These are phyloP conservation scores for Pseudogymnoascus sp. DNA, from an alignment of 2,329 filamentous ascomycete species.

Conservation along the genomic window DNA sequence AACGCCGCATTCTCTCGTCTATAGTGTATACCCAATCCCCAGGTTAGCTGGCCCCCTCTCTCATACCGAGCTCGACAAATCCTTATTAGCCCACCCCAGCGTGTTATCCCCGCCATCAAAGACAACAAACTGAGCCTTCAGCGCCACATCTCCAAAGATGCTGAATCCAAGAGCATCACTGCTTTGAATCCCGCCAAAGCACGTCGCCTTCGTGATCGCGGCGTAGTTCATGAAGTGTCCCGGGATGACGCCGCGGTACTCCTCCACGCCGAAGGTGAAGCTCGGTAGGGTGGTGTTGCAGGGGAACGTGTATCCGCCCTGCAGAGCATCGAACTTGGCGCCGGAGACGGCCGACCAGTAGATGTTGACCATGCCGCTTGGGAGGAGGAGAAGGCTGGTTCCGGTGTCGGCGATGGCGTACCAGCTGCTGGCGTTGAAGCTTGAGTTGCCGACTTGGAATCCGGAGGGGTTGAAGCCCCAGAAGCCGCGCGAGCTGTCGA, in stretches of 20 bases:
- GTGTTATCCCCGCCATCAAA: constrained; percentile 22
- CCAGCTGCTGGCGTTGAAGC: constrained; percentile 35
- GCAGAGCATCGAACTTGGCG: constrained; percentile 18
- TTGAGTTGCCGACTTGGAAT: constrained; percentile 35
- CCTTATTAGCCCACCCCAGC: constrained; percentile 14
- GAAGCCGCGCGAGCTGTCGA: constrained; percentile 40
- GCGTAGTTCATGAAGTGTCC: constrained; percentile 29
- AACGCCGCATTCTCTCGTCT: not conserved
- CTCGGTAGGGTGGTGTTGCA: constrained; percentile 26
- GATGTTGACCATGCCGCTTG: constrained; percentile 22
- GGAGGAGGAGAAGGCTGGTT: constrained; percentile 30
- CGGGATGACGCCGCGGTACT: constrained; percentile 23
- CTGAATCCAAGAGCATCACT: constrained; percentile 20
- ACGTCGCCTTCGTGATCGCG: constrained; percentile 14
- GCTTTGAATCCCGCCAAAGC: constrained; percentile 20
- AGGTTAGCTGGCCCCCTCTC: not conserved
- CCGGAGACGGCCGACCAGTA: constrained; percentile 31
- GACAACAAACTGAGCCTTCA: constrained; percentile 30
- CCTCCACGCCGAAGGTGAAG: constrained; percentile 28
- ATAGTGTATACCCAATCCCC: not conserved
- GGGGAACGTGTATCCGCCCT: constrained; percentile 28
- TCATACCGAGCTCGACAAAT: not conserved
- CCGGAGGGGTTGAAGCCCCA: constrained; percentile 47
- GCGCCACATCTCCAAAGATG: constrained; percentile 26
- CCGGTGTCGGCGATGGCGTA: constrained; percentile 31